phyloP scores from a whole-genome alignment of 768 basidiomycete species.

The Lactarius sanguifluus region DNA sequence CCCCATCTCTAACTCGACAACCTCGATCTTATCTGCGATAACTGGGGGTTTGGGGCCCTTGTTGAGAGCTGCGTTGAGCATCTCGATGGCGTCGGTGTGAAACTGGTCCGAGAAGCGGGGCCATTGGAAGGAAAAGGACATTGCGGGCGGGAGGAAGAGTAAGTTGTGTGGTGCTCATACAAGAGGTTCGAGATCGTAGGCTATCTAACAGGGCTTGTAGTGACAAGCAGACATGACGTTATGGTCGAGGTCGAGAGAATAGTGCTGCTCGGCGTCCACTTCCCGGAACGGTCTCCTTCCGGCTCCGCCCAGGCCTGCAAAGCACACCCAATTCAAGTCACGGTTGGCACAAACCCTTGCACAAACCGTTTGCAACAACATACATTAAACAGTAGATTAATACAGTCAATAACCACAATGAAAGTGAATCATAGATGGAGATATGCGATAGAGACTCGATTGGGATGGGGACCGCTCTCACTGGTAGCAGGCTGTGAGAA shows the following conservation, averaged over 20 bases:
- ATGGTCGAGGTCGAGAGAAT: slow-evolving; percentile 1
- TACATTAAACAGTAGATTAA: background rate
- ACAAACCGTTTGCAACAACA: background rate
- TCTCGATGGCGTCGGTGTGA: slow-evolving; percentile 92
- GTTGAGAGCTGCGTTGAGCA: slow-evolving; percentile 96
- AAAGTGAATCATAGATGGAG: background rate
- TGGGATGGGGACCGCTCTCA: background rate
- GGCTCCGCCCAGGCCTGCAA: background rate
- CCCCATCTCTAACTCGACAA: slow-evolving; percentile 99
- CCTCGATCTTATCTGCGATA: slow-evolving; percentile 96
- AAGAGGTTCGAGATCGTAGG: background rate
- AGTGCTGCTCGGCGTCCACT: background rate
- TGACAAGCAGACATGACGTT: slow-evolving; percentile 1
- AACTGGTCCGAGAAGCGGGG: slow-evolving; percentile 96
- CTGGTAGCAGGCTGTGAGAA: background rate
- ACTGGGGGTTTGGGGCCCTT: slow-evolving; percentile 97
- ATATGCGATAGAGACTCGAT: background rate
- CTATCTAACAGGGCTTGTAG: background rate
- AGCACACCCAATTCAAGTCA: too few relatives aligned
- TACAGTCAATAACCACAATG: background rate
- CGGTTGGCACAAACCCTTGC: too few relatives aligned
- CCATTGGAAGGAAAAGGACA: slow-evolving; percentile 95
- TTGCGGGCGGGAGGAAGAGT: slow-evolving; percentile 33
- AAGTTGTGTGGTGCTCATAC: background rate
- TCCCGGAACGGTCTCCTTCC: background rate